Evolutionary conservation across 2,329 filamentous ascomycete species (phyloP).

Genomic region (Alternaria sp.): DNA sequence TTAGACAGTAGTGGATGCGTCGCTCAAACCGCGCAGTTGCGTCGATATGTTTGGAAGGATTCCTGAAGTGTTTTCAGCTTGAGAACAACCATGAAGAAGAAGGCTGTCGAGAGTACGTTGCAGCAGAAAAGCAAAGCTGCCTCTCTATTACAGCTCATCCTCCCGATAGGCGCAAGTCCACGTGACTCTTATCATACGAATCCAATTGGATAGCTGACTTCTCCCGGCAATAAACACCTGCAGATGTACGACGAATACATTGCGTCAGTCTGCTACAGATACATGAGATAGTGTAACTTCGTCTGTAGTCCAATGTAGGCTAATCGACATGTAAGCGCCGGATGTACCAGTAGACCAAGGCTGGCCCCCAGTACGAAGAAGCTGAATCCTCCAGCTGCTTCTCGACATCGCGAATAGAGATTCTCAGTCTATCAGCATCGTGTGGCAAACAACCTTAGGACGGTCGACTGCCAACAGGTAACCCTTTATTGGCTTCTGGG

Average conservation of each 20-base stretch:
- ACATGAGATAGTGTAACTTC: neutral
- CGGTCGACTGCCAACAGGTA: neutral
- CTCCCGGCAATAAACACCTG: too few species aligned
- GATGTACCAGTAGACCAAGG: neutral
- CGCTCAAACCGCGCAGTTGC: neutral
- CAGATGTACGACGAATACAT: neutral
- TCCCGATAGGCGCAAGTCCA: neutral
- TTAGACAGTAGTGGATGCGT: accelerated
- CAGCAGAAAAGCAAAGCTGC: neutral
- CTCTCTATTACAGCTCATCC: neutral
- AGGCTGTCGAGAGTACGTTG: neutral
- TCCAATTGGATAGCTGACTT: neutral
- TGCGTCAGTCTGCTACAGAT: neutral
- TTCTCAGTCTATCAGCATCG: neutral
- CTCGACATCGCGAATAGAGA: neutral
- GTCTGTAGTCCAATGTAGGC: neutral
- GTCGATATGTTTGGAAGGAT: neutral
- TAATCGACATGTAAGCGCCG: neutral
- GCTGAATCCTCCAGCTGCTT: neutral
- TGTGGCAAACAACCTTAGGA: neutral
- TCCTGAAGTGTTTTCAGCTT: neutral
- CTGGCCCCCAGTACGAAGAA: neutral
- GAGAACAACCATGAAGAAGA: neutral
- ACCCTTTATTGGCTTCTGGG: neutral
- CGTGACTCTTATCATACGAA: neutral